Conservation (phyloP, 2,329 filamentous ascomycete genomes). For the Arachnopeziza araneosa region DNA sequence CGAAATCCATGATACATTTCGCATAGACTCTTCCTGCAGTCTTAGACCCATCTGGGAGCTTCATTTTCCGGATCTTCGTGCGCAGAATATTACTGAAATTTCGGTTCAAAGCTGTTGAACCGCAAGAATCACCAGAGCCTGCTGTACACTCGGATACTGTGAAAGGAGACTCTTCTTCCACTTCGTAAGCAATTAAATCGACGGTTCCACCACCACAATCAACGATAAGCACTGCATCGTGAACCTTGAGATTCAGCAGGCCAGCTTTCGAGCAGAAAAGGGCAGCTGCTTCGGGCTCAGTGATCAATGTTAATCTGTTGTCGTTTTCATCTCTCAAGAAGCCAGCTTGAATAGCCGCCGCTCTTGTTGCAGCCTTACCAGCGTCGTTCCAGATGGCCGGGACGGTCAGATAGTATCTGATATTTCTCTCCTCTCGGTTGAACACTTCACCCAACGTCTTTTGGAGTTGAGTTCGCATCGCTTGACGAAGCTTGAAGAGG, state of each 20-base stretch:
- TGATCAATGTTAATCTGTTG: constrained; percentile 89
- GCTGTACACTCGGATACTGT: constrained; percentile 96
- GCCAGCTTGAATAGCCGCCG: constrained; percentile 92
- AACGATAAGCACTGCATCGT: constrained; percentile 96
- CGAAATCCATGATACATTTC: constrained; percentile 99
- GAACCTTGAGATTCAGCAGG: constrained; percentile 92
- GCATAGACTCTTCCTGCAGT: constrained; percentile 97
- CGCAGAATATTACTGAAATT: constrained; percentile 98
- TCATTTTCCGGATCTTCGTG: constrained; percentile 99
- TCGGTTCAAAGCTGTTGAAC: constrained; percentile 94
- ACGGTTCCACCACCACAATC: constrained; percentile 98
- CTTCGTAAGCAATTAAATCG: constrained; percentile 97
- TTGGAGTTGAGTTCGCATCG: constrained; percentile 91
- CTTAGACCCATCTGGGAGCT: constrained; percentile 91
- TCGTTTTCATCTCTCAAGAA: constrained; percentile 97
- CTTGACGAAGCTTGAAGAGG: constrained; percentile 94
- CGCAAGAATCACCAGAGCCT: constrained; percentile 94
- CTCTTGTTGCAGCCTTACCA: constrained; percentile 92
- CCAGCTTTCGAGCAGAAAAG: constrained; percentile 98
- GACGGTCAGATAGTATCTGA: constrained; percentile 96
- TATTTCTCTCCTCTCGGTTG: constrained; percentile 96
- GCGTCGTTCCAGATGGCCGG: constrained; percentile 99
- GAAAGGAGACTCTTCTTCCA: constrained; percentile 95
- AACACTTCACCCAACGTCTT: constrained; percentile 98
- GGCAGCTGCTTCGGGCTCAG: constrained; percentile 92